Evolutionary conservation across 192 early-diverging fungal genomes (phyloP).

Genomic region (Dissophora ornata): DNA sequence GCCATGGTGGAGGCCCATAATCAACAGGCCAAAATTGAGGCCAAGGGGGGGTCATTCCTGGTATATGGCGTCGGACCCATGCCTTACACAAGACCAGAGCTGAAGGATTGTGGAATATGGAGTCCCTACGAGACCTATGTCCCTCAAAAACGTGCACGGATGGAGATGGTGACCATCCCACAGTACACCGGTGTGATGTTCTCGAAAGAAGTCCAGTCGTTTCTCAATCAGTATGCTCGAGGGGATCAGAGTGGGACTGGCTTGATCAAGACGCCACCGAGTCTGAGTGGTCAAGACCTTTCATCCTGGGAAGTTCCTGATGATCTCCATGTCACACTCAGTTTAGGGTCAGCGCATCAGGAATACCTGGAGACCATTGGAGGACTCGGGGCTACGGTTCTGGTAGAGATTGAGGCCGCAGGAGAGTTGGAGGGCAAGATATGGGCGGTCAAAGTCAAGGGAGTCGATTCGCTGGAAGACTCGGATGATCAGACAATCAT

Average conservation of each 20-base stretch:
- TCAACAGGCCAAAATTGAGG: conserved; percentile 20
- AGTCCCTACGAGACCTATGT: conserved; percentile 21
- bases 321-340: conserved; percentile 34
- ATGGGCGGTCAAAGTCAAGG: conserved; percentile 35
- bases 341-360: conserved; percentile 4
- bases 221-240: background rate
- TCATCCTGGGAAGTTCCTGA: conserved; percentile 9
- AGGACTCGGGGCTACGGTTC: conserved; percentile 21
- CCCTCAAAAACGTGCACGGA: conserved; percentile 5
- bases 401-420: conserved; percentile 16
- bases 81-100: conserved; percentile 21
- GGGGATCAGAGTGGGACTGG: background rate
- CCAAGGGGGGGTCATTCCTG: background rate
- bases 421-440: conserved; percentile 25
- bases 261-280: conserved; percentile 12
- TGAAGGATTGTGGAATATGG: conserved; percentile 23
- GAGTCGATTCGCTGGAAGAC: conserved; percentile 1
- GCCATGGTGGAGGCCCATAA: conserved; percentile 33
- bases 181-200: conserved; percentile 35
- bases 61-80: conserved; percentile 16
- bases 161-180: conserved; percentile 8
- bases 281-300: conserved; percentile 4
- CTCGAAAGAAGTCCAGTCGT: conserved; percentile 5
- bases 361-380: conserved; percentile 15
- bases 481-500: conserved; percentile 3